phyloP scores from a whole-genome alignment of 805 yeast species.

The Ogataea pini region DNA sequence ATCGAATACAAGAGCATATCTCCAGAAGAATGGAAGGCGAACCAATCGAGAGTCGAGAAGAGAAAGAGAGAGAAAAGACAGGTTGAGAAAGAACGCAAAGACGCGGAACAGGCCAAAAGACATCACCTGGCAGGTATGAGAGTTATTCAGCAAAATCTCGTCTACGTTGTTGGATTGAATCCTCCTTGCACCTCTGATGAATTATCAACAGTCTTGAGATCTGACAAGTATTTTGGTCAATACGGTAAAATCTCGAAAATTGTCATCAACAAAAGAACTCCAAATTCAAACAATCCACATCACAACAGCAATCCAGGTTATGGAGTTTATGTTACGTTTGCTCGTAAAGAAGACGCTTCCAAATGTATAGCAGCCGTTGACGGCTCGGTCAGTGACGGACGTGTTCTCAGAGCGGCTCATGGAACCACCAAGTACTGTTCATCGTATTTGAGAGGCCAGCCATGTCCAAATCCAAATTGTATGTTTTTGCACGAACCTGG shows the following conservation, averaged over 20 bases:
- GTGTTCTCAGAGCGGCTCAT: constrained; percentile 88
- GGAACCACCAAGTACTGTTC: constrained; percentile 99
- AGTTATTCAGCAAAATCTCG: constrained; percentile 96
- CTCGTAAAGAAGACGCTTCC: constrained; percentile 92
- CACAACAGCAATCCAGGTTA: constrained; percentile 69
- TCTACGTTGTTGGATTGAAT: constrained; percentile 92
- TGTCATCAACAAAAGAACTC: constrained; percentile 81
- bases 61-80: constrained; percentile 82
- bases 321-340: constrained; percentile 94
- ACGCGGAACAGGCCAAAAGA: constrained; percentile 79
- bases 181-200: constrained; percentile 87
- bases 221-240: constrained; percentile 97
- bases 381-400: constrained; percentile 91
- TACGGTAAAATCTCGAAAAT: constrained; percentile 94
- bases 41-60: constrained; percentile 77
- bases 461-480: constrained; percentile 98
- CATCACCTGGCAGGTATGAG: constrained; percentile 95
- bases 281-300: constrained; percentile 39
- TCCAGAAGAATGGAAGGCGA: constrained; percentile 83
- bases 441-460: constrained; percentile 90
- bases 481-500: constrained; percentile 99
- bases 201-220: constrained; percentile 74
- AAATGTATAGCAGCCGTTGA: constrained; percentile 89
- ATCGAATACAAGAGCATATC: constrained; percentile 84
- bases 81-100: constrained; percentile 88